Evolutionary conservation across 2,329 filamentous ascomycete species (phyloP).

Genomic region (Penicillium concentricum): DNA sequence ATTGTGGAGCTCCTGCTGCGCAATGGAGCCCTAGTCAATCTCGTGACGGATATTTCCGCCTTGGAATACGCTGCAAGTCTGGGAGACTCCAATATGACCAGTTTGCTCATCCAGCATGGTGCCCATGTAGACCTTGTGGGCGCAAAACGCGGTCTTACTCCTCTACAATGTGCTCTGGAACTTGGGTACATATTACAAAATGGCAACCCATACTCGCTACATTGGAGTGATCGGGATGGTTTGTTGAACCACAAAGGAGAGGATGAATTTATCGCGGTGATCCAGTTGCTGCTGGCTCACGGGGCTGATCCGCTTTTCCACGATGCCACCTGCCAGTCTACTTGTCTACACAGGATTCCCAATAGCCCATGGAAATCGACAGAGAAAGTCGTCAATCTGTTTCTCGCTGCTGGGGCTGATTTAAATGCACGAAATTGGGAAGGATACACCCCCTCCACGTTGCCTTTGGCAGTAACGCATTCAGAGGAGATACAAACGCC

Average conservation of each 20-base stretch:
- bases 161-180: not conserved
- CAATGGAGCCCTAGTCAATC: not conserved
- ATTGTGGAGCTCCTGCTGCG: not conserved
- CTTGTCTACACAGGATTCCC: not conserved
- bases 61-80: not conserved
- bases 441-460: not conserved
- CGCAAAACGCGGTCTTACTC: rapidly evolving
- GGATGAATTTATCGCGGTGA: not conserved
- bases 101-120: not conserved
- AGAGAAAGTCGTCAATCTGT: not conserved
- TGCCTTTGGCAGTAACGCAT: not conserved
- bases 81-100: not conserved
- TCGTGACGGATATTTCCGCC: not conserved
- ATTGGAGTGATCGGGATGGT: too few species aligned
- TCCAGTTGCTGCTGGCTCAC: not conserved
- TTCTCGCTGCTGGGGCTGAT: not conserved
- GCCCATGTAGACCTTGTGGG: not conserved
- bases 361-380: not conserved
- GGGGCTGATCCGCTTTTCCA: not conserved
- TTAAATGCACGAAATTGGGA: not conserved
- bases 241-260: not conserved
- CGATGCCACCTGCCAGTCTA: rapidly evolving
- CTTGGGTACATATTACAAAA: not conserved
- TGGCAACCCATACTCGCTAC: too few species aligned
- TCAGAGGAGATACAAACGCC: not conserved